Conservation (phyloP, 805 yeast genomes). For the Sugiyamaella marilandica region DNA sequence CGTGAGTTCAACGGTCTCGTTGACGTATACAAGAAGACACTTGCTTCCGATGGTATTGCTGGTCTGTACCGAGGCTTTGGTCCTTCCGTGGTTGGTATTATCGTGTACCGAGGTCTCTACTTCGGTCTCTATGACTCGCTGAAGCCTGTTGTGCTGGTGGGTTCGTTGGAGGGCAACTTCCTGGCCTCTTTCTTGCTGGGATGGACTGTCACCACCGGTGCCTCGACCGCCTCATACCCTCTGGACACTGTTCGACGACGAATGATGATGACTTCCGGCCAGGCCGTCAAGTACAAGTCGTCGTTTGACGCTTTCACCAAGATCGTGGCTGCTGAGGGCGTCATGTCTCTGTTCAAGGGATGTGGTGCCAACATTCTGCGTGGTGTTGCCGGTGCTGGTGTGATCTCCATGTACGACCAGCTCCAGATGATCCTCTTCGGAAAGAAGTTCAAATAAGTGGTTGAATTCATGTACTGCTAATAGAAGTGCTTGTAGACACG, state of each 20-base stretch:
- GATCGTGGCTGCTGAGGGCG: conserved; percentile 96
- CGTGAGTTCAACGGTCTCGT: conserved; percentile 96
- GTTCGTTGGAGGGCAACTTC: conserved; percentile 92
- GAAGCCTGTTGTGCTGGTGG: conserved; percentile 91
- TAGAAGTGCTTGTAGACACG: not conserved
- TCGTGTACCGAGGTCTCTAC: conserved; percentile 99
- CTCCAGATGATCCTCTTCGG: conserved; percentile 92
- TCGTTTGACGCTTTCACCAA: conserved; percentile 88
- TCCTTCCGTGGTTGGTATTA: conserved; percentile 95
- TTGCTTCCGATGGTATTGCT: conserved; percentile 93
- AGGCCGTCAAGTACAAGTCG: conserved; percentile 93
- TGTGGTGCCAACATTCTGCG: conserved; percentile 99
- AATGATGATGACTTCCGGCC: conserved; percentile 99
- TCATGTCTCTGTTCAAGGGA: conserved; percentile 91
- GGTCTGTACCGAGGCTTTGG: conserved; percentile 99
- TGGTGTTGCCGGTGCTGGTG: conserved; percentile 99
- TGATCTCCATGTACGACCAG: conserved; percentile 95
- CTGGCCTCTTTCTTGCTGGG: conserved; percentile 93
- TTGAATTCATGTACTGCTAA: not conserved
- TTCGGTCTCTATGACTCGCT: conserved; percentile 96
- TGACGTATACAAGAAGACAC: conserved; percentile 94
- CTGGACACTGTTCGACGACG: conserved; percentile 99
- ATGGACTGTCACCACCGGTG: conserved; percentile 98
- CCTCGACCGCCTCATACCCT: conserved; percentile 98
- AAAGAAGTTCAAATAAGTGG: conserved; percentile 63